A percentile compares a stretch with the other conserved stretches of the same genome.
These are phyloP conservation scores for Silene noctiflora DNA, from an alignment of 179 eudicot genomes.

Conservation along the genomic window DNA sequence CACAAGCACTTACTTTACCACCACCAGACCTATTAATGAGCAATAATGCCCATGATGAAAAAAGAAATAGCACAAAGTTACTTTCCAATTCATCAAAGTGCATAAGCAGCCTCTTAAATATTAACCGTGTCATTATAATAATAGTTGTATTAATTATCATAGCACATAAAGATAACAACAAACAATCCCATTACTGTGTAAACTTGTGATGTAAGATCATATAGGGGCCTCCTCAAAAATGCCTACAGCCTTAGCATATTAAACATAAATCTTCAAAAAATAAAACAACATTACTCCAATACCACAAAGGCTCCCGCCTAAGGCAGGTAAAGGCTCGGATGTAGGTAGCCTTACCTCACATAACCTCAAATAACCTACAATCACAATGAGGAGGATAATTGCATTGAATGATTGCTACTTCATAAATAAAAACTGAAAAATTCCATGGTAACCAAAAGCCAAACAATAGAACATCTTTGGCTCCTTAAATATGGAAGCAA, in stretches of 20 bases:
- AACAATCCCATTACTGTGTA: neutral
- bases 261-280: neutral
- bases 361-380: too few relatives aligned
- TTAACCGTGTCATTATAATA: neutral
- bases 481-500: neutral
- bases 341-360: too few relatives aligned
- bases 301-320: neutral
- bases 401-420: neutral
- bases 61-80: neutral
- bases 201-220: neutral
- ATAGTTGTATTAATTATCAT: neutral
- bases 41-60: conserved; percentile 5
- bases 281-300: neutral
- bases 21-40: conserved; percentile 71
- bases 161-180: too few relatives aligned
- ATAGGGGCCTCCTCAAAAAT: neutral
- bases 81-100: neutral
- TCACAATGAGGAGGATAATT: neutral
- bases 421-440: neutral
- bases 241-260: neutral
- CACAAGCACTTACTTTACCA: conserved; percentile 75
- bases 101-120: neutral
- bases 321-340: neutral
- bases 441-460: neutral
- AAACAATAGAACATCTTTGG: neutral